Evolutionary conservation across 2,329 filamentous ascomycete species (phyloP), one percentile per base, ranked within the genome.

Genomic region (Calycina marina): DNA sequence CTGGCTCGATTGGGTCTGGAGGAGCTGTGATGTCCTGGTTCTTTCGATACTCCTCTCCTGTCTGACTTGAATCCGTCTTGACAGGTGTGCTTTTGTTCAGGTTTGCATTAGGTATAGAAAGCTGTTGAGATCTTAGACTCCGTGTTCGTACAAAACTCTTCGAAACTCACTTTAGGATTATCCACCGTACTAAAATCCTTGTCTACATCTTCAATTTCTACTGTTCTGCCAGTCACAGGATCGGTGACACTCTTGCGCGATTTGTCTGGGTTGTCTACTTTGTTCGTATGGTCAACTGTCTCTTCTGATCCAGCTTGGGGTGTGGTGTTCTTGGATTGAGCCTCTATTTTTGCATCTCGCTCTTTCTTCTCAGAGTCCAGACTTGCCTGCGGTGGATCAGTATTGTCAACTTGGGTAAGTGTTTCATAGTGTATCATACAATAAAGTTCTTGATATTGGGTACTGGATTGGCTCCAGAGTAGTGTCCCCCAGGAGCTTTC

Each of bases 21-120:
- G 88, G 88, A 1, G 88, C 82, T 0, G 84, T 93, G 36, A 93
- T 65, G 56, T 96, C 88, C 57, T 94, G 88, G 6, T 75, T 81
- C 36, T 78, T 52, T 41, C 79, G 81, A 56, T 96, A 94, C 41
- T 93, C 81, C 38, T 77, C 68, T 16, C 77, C 72, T 0, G 75
- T 74, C 52, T 92, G 82, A 1, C 65, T 63, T 0, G 77, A 56
- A 1, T 81, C 70, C 1, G 82, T 83, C 49, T 79, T 72, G 20
- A 84, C 65, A 0, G 80, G 67, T 3, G 82, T 79, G 3, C 71
- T 61, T 52, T 80, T 86, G 40, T 75, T 71, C 2, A 96, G 59
- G 48, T 93, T 94, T 25, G 83, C 81, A 54, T 94, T 96, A 12
- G 88, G 88, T 1, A 96, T 72, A 2, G 80, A 83, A 10, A 94